These are phyloP conservation scores for Hypoxylon crocopeplum DNA, from an alignment of 495 filamentous ascomycete species.

Conservation along the genomic window DNA sequence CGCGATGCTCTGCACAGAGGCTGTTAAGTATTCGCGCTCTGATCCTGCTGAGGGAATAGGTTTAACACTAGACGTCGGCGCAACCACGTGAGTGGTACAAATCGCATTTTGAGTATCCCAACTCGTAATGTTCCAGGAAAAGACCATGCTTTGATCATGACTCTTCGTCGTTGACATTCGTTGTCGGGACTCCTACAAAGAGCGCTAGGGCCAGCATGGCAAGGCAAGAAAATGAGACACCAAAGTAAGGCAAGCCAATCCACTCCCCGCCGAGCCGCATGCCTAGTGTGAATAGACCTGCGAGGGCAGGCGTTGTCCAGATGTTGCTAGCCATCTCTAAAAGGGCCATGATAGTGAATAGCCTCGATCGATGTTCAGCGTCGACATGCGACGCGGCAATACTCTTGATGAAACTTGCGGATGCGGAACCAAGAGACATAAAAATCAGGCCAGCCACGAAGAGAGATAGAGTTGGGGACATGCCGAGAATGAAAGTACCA, in stretches of 20 bases:
- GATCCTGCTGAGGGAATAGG: too few species aligned
- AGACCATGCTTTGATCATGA: not conserved
- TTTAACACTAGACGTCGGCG: too few species aligned
- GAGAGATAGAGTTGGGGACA: constrained; percentile 32
- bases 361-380: constrained; percentile 34
- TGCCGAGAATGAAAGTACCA: constrained; percentile 35
- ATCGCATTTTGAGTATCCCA: too few species aligned
- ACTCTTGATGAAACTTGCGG: constrained; percentile 39
- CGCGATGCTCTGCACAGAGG: too few species aligned
- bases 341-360: constrained; percentile 38
- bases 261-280: constrained; percentile 40
- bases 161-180: constrained; percentile 17
- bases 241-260: constrained; percentile 42
- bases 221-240: constrained; percentile 34
- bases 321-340: constrained; percentile 33
- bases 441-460: constrained; percentile 37
- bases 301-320: constrained; percentile 37
- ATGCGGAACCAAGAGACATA: constrained; percentile 38
- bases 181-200: constrained; percentile 22
- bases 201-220: constrained; percentile 35
- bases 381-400: constrained; percentile 35
- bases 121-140: too few species aligned
- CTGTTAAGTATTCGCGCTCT: too few species aligned
- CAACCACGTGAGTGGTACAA: too few species aligned
- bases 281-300: constrained; percentile 39